Percentiles rank a stretch among this genome's conserved stretches.
Conservation (phyloP, 2,329 filamentous ascomycete species). For the Amauroascus niger region DNA sequence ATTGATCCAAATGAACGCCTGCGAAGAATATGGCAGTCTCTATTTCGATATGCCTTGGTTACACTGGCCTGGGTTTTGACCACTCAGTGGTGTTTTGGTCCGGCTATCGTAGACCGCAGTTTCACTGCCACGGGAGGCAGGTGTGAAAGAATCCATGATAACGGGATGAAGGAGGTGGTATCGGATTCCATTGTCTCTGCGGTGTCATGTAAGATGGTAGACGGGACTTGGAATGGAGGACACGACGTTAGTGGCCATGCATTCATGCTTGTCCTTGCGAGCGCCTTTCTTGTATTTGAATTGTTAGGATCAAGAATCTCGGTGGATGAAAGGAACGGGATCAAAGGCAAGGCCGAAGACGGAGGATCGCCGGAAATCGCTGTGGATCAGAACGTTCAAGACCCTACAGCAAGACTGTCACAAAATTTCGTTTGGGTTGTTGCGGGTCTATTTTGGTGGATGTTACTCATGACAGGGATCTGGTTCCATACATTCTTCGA, state of each 20-base stretch:
- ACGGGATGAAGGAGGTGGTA: constrained; percentile 32
- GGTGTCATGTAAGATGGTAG: constrained; percentile 69
- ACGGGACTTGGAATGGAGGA: constrained; percentile 81
- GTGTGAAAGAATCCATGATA: constrained; percentile 55
- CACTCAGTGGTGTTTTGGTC: constrained; percentile 95
- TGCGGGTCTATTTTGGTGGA: constrained; percentile 71
- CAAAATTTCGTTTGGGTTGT: constrained; percentile 47
- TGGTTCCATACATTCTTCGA: constrained; percentile 99
- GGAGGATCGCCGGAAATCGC: constrained; percentile 13
- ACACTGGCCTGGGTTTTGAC: constrained; percentile 75
- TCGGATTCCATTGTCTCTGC: constrained; percentile 50
- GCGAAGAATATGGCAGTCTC: constrained; percentile 48
- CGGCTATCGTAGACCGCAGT: constrained; percentile 76
- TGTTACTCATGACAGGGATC: constrained; percentile 96
- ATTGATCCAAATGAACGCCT: constrained; percentile 26
- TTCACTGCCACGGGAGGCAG: constrained; percentile 82
- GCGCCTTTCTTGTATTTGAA: constrained; percentile 72
- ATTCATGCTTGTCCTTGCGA: constrained; percentile 79
- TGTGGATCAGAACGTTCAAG: constrained; percentile 35
- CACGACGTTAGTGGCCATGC: constrained; percentile 96
- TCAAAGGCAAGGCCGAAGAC: constrained; percentile 33
- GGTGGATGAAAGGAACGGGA: constrained; percentile 47
- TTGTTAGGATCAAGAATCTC: constrained; percentile 60
- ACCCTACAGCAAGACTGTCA: constrained; percentile 47
- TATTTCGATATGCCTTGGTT: constrained; percentile 58